Evolutionary conservation across 768 basidiomycete species (phyloP), one percentile per base, ranked within the genome.

Genomic region (Kwoniella pini): DNA sequence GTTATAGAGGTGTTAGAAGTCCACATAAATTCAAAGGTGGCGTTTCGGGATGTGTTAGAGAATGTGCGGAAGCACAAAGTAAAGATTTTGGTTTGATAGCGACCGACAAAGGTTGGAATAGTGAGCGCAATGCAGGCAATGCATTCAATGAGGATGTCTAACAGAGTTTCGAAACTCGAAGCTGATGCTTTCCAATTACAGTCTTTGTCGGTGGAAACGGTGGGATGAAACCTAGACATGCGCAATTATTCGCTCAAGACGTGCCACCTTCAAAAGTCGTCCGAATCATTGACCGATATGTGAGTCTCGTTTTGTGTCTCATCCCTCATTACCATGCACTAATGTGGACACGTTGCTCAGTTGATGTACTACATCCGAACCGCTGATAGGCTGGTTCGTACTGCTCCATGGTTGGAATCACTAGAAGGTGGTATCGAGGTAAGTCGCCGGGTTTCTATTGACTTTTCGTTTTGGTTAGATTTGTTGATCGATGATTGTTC

Each of bases 21-120:
- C 87, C 86, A n/a, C 86, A 87, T 75, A 88, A 88, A 74, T 79
- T 89, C 72, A 88, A 89, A 76, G 88, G 87, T 24, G 88, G 88
- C 11, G 86, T 90, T 3, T 85, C 84, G 21, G 88, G 88, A 19
- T 89, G 88, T 69, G 82, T 87, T 0, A 82, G 88, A 17, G 88
- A 89, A 71, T 90, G 88, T 61, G 88, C 88, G 0, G 88, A 89
- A 75, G 88, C 88, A 1, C 88, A 90, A 67, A 80, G 80, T 12
- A 87, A 85, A 70, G 87, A 89, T 74, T 90, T 89, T 66, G 88
- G 88, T 12, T 77, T 88, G 38, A 89, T 89, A 57, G 88, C 87
- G 1, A 88, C 87, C 0, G 85, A 85, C 76, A 88, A 89, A 75
- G 88, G 88, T n/a, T 89, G 87, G 87, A 88, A 89, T 67, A 65